Evolutionary conservation across 83 land plant genomes (phyloP).

Genomic region (Diphasiastrum complanatum): DNA sequence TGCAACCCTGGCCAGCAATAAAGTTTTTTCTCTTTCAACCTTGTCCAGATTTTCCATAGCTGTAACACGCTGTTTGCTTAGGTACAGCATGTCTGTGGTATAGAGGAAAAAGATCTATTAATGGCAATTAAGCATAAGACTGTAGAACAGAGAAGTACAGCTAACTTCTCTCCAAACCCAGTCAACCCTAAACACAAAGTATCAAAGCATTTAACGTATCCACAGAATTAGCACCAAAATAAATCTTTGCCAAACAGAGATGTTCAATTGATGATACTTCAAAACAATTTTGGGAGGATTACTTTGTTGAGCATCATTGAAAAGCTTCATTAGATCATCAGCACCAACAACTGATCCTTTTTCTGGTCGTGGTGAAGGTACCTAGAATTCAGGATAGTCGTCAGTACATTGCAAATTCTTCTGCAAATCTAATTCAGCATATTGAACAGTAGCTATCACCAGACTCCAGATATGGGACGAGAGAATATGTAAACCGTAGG

Average conservation of each 20-base stretch:
- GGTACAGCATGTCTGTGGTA: slow-evolving; percentile 8
- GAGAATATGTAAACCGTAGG: too few relatives aligned
- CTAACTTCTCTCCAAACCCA: too few relatives aligned
- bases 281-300: background rate
- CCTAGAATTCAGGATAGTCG: too few relatives aligned
- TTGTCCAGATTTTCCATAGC: slow-evolving; percentile 7
- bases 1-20: background rate
- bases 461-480: too few relatives aligned
- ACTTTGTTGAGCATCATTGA: slow-evolving; percentile 6
- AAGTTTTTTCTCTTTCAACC: slow-evolving; percentile 7
- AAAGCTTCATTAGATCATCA: slow-evolving; percentile 2
- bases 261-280: background rate
- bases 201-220: background rate
- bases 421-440: too few relatives aligned
- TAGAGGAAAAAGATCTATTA: background rate
- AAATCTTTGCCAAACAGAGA: background rate
- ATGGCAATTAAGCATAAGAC: too few relatives aligned
- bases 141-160: too few relatives aligned
- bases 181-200: too few relatives aligned
- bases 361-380: too few relatives aligned
- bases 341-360: too few relatives aligned
- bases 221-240: background rate
- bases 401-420: too few relatives aligned
- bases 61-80: slow-evolving; percentile 12
- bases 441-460: too few relatives aligned